Conservation (phyloP, 2,329 filamentous ascomycete species). For the Aspergillus melleus region DNA sequence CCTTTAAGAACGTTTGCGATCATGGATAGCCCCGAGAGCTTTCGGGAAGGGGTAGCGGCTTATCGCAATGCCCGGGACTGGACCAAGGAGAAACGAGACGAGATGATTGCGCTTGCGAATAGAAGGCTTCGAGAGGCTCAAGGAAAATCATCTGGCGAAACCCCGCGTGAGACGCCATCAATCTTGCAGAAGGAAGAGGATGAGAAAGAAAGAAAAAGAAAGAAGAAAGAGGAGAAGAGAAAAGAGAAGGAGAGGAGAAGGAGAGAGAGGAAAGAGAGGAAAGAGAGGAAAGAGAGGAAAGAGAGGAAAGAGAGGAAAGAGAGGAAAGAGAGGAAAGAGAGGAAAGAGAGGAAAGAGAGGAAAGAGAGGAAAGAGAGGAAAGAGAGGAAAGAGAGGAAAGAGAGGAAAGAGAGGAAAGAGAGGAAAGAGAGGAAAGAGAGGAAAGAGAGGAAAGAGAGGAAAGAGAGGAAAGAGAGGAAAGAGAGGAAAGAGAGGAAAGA, state of each 20-base stretch:
- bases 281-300: not conserved
- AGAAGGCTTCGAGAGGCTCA: not conserved
- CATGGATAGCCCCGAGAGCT: not conserved
- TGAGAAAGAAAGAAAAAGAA: not conserved
- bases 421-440: not conserved
- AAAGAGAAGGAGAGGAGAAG: not conserved
- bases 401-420: not conserved
- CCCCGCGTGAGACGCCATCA: no score
- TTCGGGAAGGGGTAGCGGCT: not conserved
- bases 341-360: no score
- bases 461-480: not conserved
- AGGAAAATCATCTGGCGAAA: no score
- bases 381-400: not conserved
- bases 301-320: not conserved
- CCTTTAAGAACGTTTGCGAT: not conserved
- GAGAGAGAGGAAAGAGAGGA: not conserved
- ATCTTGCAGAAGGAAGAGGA: not conserved
- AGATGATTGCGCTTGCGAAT: not conserved
- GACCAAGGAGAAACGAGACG: not conserved
- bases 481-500: not conserved
- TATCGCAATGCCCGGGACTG: not conserved
- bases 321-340: not conserved
- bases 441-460: not conserved
- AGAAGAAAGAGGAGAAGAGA: not conserved
- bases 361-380: not conserved